Evolutionary conservation across 2,329 filamentous ascomycete species (phyloP).

Genomic region (Exophiala oligosperma): DNA sequence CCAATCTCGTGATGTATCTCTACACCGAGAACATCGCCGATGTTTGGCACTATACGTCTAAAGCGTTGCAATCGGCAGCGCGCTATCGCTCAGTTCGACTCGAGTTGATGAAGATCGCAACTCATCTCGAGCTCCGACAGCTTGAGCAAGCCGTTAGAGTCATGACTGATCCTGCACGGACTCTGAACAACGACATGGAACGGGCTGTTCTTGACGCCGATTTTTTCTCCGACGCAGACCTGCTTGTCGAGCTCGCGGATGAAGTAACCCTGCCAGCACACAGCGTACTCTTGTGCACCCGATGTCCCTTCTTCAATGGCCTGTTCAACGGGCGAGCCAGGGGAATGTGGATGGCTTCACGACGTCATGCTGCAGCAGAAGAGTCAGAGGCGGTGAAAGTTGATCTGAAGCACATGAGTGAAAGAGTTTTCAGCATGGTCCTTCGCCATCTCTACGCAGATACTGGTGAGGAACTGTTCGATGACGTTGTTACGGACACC

Average conservation of each 20-base stretch:
- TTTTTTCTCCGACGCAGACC: conserved; percentile 79
- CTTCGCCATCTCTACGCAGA: conserved; percentile 83
- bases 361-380: conserved; percentile 54
- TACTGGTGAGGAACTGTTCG: conserved; percentile 75
- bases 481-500: conserved; percentile 67
- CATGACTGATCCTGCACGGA: conserved; percentile 65
- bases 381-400: conserved; percentile 61
- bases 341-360: conserved; percentile 77
- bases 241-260: conserved; percentile 74
- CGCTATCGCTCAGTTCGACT: conserved; percentile 76
- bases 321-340: conserved; percentile 85
- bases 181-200: conserved; percentile 69
- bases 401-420: conserved; percentile 78
- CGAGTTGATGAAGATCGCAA: conserved; percentile 85
- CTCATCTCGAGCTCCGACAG: conserved; percentile 65
- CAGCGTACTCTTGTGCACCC: conserved; percentile 73
- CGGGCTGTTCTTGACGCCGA: conserved; percentile 65
- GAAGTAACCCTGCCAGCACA: conserved; percentile 70
- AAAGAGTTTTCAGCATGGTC: conserved; percentile 73
- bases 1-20: conserved; percentile 76
- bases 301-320: conserved; percentile 90
- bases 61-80: conserved; percentile 64
- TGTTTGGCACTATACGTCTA: conserved; percentile 78
- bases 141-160: conserved; percentile 77
- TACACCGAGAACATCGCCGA: conserved; percentile 81